Conservation (phyloP, 2,329 filamentous ascomycete genomes). For the Fusarium mexicanum region DNA sequence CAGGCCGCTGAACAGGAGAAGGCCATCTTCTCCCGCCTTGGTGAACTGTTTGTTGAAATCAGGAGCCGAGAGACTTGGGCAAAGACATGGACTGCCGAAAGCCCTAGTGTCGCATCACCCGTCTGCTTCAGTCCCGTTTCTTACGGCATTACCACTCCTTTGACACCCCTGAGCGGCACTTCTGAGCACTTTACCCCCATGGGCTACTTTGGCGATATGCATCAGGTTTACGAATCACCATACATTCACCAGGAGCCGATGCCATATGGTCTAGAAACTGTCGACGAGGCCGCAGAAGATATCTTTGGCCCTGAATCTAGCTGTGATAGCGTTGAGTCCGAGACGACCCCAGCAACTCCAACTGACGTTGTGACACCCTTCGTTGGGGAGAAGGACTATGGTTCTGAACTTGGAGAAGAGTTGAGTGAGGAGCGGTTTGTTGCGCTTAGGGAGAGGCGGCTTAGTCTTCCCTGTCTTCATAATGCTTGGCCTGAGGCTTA, state of each 20-base stretch:
- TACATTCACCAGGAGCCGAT: neutral
- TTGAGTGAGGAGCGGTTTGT: neutral
- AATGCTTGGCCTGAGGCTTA: conserved; percentile 38
- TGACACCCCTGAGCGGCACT: conserved; percentile 41
- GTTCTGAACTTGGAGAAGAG: neutral
- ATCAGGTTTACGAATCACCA: neutral
- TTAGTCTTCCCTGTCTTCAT: conserved; percentile 45
- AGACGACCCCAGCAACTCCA: conserved; percentile 10
- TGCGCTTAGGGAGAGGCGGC: conserved; percentile 31
- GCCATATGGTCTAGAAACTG: conserved; percentile 36
- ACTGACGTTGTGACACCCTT: neutral
- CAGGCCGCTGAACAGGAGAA: conserved; percentile 59
- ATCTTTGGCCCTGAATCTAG: neutral
- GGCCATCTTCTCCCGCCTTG: conserved; percentile 56
- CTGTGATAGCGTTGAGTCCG: neutral
- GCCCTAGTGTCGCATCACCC: conserved; percentile 16
- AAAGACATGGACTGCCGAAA: conserved; percentile 31
- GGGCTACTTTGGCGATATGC: conserved; percentile 27
- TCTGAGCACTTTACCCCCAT: conserved; percentile 49
- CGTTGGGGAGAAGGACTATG: conserved; percentile 7
- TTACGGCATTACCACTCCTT: conserved; percentile 20
- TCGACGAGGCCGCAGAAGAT: conserved; percentile 40
- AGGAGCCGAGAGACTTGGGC: conserved; percentile 55
- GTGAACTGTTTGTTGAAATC: conserved; percentile 61
- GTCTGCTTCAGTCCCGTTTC: conserved; percentile 26